Conservation (phyloP, 345 rosid genomes). For the Dimocarpus longan region DNA sequence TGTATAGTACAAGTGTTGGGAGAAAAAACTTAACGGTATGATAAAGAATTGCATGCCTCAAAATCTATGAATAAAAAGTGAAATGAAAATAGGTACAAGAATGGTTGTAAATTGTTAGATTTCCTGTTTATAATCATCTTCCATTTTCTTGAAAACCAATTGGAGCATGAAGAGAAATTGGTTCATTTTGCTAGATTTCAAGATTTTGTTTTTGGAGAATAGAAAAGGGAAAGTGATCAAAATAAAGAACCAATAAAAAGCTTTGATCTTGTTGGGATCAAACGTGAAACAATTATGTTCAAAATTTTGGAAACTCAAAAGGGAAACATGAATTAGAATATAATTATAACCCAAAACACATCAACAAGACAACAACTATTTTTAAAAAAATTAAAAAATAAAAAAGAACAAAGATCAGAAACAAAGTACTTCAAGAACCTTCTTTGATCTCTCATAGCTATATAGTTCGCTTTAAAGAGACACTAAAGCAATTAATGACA, state of each 20-base stretch:
- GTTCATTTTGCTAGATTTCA: background rate
- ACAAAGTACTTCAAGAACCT: background rate
- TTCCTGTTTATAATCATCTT: background rate
- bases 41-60: background rate
- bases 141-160: background rate
- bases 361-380: background rate
- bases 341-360: slow-evolving; percentile 9
- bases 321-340: slow-evolving; percentile 8
- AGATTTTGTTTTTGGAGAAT: background rate
- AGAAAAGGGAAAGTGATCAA: background rate
- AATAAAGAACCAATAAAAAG: background rate
- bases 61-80: background rate
- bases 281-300: background rate
- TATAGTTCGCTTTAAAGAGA: background rate
- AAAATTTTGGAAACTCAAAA: background rate
- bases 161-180: background rate
- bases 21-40: background rate
- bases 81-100: background rate
- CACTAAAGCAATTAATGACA: background rate
- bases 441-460: background rate
- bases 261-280: slow-evolving; percentile 2
- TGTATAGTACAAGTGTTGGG: background rate
- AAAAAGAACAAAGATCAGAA: background rate
- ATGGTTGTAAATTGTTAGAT: background rate
- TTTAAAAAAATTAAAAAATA: background rate